phyloP scores from a whole-genome alignment of 345 rosid genomes.

The Geranium rotundifolium region DNA sequence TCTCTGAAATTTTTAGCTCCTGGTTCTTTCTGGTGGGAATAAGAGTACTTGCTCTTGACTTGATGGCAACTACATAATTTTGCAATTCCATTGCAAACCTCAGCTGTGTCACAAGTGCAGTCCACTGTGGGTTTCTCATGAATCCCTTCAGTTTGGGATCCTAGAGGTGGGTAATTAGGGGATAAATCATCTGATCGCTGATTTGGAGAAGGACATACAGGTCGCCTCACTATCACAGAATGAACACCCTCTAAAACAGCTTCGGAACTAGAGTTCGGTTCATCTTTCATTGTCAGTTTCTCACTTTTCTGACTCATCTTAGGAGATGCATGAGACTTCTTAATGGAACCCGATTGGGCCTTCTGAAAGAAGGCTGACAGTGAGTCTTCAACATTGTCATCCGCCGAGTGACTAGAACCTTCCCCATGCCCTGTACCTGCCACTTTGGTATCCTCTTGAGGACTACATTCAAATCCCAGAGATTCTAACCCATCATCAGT shows the following conservation, averaged over 20 bases:
- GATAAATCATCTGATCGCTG: not conserved
- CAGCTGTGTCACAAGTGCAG: constrained; percentile 17
- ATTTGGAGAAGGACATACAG: constrained; percentile 9
- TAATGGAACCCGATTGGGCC: constrained; percentile 22
- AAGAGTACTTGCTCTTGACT: constrained; percentile 11
- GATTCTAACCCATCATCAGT: constrained; percentile 10
- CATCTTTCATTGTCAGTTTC: constrained; percentile 7
- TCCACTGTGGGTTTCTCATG: not conserved
- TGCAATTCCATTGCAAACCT: constrained; percentile 13
- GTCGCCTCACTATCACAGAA: constrained; percentile 3
- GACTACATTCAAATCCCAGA: not conserved
- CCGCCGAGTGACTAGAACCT: constrained; percentile 13
- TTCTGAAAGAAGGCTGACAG: constrained; percentile 19
- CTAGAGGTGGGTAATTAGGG: not conserved
- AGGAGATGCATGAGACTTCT: constrained; percentile 16
- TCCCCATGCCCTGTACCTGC: constrained; percentile 16
- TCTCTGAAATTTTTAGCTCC: constrained; percentile 13
- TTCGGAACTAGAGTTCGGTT: constrained; percentile 5
- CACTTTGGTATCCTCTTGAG: constrained; percentile 13
- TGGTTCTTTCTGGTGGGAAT: constrained; percentile 12
- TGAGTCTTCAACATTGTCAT: constrained; percentile 31
- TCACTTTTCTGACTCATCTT: constrained; percentile 12
- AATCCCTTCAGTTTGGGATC: not conserved
- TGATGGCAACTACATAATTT: constrained; percentile 4
- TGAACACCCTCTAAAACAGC: not conserved